Percentiles rank a stretch among this genome's conserved stretches.
Conservation (phyloP, 2,329 filamentous ascomycete species). For the Dothiorella sarmentorum region DNA sequence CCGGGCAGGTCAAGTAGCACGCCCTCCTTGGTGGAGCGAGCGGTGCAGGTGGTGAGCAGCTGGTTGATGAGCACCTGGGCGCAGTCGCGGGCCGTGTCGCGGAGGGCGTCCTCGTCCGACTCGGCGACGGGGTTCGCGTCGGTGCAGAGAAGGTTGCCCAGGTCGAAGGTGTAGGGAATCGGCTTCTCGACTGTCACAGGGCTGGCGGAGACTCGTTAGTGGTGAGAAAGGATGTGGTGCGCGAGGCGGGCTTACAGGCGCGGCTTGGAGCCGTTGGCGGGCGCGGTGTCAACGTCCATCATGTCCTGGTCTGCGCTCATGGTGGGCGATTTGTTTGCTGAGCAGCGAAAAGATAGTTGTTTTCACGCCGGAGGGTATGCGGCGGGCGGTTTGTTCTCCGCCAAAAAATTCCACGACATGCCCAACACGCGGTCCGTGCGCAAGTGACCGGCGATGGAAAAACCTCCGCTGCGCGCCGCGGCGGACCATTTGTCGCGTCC, state of each 20-base stretch:
- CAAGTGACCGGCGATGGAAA: constrained; percentile 10
- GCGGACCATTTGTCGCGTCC: not conserved
- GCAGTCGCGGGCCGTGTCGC: constrained; percentile 76
- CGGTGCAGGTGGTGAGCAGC: constrained; percentile 81
- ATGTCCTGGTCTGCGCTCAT: constrained; percentile 32
- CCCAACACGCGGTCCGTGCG: not conserved
- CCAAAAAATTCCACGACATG: constrained; percentile 6
- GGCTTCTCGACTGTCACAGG: constrained; percentile 59
- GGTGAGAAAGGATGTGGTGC: not conserved
- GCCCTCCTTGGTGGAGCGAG: constrained; percentile 64
- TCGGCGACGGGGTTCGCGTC: constrained; percentile 79
- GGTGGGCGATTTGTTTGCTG: not conserved
- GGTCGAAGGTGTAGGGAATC: constrained; percentile 88
- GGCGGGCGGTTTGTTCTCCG: not conserved
- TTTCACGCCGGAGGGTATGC: not conserved
- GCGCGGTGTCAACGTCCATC: constrained; percentile 25
- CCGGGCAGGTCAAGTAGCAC: constrained; percentile 77
- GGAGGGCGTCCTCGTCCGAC: constrained; percentile 64
- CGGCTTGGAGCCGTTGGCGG: not conserved
- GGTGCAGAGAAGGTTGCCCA: constrained; percentile 78
- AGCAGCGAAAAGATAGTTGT: not conserved
- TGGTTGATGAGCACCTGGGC: constrained; percentile 93
- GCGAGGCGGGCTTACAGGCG: constrained; percentile 28
- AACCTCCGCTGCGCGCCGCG: constrained; percentile 10
- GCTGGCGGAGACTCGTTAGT: constrained; percentile 21